Percentiles rank a stretch among this genome's conserved stretches.
phyloP scores from a whole-genome alignment of 2,329 filamentous ascomycete genomes.

The Verticillium isaacii region DNA sequence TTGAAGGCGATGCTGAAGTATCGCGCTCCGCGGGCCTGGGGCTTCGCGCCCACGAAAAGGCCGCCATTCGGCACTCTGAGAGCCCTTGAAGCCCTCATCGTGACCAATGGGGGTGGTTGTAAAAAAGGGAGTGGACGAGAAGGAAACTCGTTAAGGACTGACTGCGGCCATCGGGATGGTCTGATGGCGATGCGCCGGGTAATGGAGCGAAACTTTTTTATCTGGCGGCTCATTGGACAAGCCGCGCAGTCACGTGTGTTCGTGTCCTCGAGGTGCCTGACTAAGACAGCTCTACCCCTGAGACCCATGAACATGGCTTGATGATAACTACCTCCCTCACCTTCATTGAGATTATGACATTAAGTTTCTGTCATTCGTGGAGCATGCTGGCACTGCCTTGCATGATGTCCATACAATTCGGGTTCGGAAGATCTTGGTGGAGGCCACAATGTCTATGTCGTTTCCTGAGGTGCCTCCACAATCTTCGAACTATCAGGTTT shows the following conservation, averaged over 20 bases:
- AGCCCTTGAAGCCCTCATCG: slow-evolving; percentile 33
- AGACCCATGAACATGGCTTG: background rate
- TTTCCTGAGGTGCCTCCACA: too few species aligned
- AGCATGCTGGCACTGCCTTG: too few species aligned
- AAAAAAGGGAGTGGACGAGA: slow-evolving; percentile 2
- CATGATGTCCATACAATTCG: too few species aligned
- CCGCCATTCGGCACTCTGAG: slow-evolving; percentile 36
- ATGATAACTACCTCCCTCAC: background rate
- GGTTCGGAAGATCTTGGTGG: too few species aligned
- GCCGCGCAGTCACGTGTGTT: slow-evolving; percentile 13
- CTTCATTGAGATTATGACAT: too few species aligned
- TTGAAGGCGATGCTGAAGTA: slow-evolving; percentile 21
- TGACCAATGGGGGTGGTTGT: slow-evolving; percentile 14
- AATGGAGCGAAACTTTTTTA: slow-evolving; percentile 19
- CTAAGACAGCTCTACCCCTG: background rate
- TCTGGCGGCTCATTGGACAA: slow-evolving; percentile 6
- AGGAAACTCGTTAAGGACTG: slow-evolving; percentile 3
- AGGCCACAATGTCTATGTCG: too few species aligned
- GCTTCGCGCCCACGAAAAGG: slow-evolving; percentile 24
- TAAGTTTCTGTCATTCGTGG: too few species aligned
- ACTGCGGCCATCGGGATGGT: slow-evolving; percentile 8
- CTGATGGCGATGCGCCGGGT: slow-evolving; percentile 11
- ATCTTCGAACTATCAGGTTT: too few species aligned
- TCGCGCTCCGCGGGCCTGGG: slow-evolving; percentile 19
- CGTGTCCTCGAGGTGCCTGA: slow-evolving; percentile 3